These are phyloP conservation scores for Yarrowia sp. DNA, from an alignment of 805 yeast species.

Conservation along the genomic window DNA sequence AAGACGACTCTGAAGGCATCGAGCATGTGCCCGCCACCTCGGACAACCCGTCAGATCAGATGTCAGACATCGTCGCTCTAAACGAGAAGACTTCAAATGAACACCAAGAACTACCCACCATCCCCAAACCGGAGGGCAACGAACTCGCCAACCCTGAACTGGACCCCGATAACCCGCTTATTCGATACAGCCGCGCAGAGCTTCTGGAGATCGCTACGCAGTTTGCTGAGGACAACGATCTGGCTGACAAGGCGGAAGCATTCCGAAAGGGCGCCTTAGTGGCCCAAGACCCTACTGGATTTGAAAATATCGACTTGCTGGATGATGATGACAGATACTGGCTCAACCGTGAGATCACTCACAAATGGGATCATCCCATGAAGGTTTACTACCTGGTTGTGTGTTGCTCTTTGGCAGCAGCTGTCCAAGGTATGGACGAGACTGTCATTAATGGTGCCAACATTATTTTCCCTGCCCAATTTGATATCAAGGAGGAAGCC, in stretches of 20 bases:
- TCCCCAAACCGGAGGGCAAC: neutral
- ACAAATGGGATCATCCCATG: slow-evolving; percentile 46
- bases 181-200: neutral
- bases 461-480: slow-evolving; percentile 40
- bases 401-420: slow-evolving; percentile 62
- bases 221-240: slow-evolving; percentile 8
- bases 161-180: slow-evolving; percentile 19
- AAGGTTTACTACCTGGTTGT: slow-evolving; percentile 49
- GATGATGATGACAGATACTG: slow-evolving; percentile 38
- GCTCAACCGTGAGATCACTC: slow-evolving; percentile 45
- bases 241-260: slow-evolving; percentile 6
- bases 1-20: slow-evolving; percentile 2
- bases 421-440: slow-evolving; percentile 75
- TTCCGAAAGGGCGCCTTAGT: slow-evolving; percentile 51
- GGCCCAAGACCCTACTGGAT: slow-evolving; percentile 43
- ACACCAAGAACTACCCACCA: neutral
- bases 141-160: neutral
- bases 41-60: neutral
- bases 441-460: slow-evolving; percentile 68
- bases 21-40: neutral
- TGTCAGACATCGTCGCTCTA: neutral
- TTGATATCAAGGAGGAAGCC: slow-evolving; percentile 27
- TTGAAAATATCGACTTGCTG: slow-evolving; percentile 41
- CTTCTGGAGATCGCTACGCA: slow-evolving; percentile 6
- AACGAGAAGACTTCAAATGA: slow-evolving; percentile 12